Base-by-base conservation (phyloP, 805 yeast species). In the Nakazawaea molendinolei region DNA sequence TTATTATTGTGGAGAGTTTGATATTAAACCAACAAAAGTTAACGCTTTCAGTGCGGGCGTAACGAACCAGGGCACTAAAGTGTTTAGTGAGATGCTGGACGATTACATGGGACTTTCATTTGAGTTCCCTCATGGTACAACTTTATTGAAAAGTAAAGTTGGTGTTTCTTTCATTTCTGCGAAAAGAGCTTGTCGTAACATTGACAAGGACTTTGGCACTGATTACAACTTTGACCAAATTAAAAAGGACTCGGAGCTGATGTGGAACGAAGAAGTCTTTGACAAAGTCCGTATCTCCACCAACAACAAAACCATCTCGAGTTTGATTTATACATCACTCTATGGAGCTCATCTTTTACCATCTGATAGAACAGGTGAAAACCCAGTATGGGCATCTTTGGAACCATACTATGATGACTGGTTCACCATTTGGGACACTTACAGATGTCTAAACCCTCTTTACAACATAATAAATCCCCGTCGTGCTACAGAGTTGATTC, bases 371-470 rank as follows among this genome's bases (percentile, higher is more conserved):
- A 56, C 62, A 0, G 63, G 61, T 6, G 63, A 56, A 34, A 51
- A 49, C 33, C 57, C 56, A 8, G 27, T 46, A 18, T 56, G 60
- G 60, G 16, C 39, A 4, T 33, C 45, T 1, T 20, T 33, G 5
- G 50, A 47, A 26, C 55, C 58, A 3, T 59, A 58, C 36, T 57
- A 57, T 38, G 63, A 60, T 47, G 60, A 61, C 33, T 51, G 61
- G 60, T 51, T 53, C 41, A 50, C 69, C 36, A 47, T 62, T 31
- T 52, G 66, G 67, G 60, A 65, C 47, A 49, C 63, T 14, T 56
- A 63, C 53, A 29, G 69, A 39, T 46, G 56, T 21, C 42, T 58
- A 25, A 50, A 58, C 41, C 61, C 67, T 33, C 40, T 57, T 15
- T 41, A 52, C 31, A 50, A 55, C 32, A 49, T 56, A n/a, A 35